Evolutionary conservation across 345 rosid genomes (phyloP).

Genomic region (Lumnitzera racemosa): DNA sequence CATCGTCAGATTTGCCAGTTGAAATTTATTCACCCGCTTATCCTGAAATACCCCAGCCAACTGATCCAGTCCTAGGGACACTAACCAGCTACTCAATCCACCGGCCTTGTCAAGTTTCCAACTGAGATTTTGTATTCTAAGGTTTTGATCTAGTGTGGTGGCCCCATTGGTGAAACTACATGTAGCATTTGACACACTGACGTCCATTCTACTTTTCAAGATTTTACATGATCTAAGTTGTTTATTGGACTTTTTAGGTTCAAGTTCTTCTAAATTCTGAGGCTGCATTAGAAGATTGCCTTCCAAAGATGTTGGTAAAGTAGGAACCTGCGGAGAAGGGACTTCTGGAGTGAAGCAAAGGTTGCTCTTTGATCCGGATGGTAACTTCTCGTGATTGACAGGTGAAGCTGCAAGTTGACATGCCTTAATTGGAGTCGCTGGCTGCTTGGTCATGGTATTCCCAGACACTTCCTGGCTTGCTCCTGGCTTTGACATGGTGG

Average conservation of each 20-base stretch:
- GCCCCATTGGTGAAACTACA: constrained; percentile 30
- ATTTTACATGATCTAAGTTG: constrained; percentile 17
- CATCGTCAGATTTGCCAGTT: constrained; percentile 78
- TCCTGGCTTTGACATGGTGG: not conserved
- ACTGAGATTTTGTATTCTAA: constrained; percentile 65
- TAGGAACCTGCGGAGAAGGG: constrained; percentile 1
- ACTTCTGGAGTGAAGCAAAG: not conserved
- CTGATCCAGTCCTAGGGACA: constrained; percentile 69
- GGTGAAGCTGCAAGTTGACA: not conserved
- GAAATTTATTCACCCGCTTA: constrained; percentile 53
- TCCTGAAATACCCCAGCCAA: constrained; percentile 62
- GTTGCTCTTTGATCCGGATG: not conserved
- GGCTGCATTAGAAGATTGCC: not conserved
- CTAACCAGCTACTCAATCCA: constrained; percentile 70
- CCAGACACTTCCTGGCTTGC: not conserved
- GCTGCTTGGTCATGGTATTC: not conserved
- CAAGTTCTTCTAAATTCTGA: not conserved
- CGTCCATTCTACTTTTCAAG: constrained; percentile 25
- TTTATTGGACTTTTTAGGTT: constrained; percentile 1
- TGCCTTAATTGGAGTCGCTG: not conserved
- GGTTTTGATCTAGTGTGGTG: constrained; percentile 34
- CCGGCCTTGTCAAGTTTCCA: constrained; percentile 72
- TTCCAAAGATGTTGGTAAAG: not conserved
- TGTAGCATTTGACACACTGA: constrained; percentile 27
- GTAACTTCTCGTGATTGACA: not conserved